These are phyloP conservation scores for Curvularia lunata DNA, from an alignment of 2,329 filamentous ascomycete species.

Conservation along the genomic window DNA sequence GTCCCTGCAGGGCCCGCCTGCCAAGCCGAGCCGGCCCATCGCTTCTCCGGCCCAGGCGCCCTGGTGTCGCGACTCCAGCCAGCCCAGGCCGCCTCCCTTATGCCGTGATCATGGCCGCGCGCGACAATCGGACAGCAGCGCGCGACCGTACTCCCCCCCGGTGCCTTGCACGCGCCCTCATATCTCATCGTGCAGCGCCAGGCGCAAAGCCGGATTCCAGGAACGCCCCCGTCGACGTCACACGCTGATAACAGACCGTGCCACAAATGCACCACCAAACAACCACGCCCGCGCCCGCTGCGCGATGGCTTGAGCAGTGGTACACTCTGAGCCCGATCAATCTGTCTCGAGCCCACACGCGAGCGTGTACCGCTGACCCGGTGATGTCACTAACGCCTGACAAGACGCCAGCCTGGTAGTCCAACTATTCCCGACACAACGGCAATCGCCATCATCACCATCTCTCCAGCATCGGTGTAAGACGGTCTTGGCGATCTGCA, in stretches of 20 bases:
- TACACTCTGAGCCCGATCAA: neutral
- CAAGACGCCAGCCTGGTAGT: neutral
- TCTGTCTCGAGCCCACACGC: neutral
- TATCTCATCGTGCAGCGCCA: conserved; percentile 31
- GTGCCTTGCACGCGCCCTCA: too few relatives aligned
- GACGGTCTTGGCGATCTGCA: neutral
- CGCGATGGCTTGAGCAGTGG: neutral
- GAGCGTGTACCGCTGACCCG: neutral
- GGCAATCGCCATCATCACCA: neutral
- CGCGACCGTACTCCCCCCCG: too few relatives aligned
- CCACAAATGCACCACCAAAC: neutral
- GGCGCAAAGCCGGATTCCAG: conserved; percentile 37
- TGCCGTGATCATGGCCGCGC: neutral
- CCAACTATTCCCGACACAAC: neutral
- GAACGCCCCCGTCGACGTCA: conserved; percentile 31
- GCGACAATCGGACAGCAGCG: neutral
- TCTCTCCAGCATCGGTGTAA: neutral
- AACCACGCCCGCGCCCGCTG: neutral
- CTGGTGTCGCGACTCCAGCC: neutral
- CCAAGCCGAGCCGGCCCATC: neutral
- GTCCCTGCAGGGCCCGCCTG: neutral
- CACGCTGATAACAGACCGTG: conserved; percentile 5
- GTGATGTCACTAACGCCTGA: neutral
- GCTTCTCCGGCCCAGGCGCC: neutral
- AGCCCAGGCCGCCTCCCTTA: neutral